Base-by-base conservation (phyloP, 352 stramenopile species). In the Globisporangium cederbergense region DNA sequence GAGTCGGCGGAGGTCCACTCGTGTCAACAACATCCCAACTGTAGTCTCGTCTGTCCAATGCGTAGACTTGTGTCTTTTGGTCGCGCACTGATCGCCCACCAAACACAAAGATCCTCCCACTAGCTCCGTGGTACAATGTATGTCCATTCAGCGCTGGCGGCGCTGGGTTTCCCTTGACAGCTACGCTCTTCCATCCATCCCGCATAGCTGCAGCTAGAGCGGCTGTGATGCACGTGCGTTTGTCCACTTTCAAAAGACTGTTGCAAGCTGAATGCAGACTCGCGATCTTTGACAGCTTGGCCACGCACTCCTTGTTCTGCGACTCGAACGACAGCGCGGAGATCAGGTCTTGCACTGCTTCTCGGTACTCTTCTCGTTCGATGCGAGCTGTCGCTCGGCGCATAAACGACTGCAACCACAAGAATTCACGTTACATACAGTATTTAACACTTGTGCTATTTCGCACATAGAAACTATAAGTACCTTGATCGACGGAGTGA, bases 81-180 rank as follows among this genome's bases (percentile, higher is more conserved):
- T 92, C 83, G 1, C 83, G 76, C 6, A 90, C 73, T 28, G 81
- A 76, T 55, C 83, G 75, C 34, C 83, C 83, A 20, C 81, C 83
- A 60, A 85, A 87, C 1, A 90, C 58, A 47, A 74, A 76, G 32
- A 83, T 72, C 38, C 53, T 53, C 3, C 28, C 59, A 18, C 69
- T 62, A 3, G 36, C 28, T 22, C 65, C 74, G 55, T 42, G 51
- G 45, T 88, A 88, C n/a, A 92, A 64, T 1, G 69, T 74, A 32
- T 92, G 83, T 6, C 83, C 83, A 47, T 90, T 92, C 7, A 89
- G 62, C 45, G 71, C 80, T 42, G 79, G 70, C 34, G 83, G 83
- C n/a, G 77, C 77, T 28, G 83, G 83, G 30, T 92, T 92, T 2
- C 83, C 83, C 66, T 77, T 77, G 4, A 92, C 77, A 18, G 70